Percentiles rank a stretch among this genome's conserved stretches.
These are phyloP conservation scores for Rhynchospora pubera DNA, from an alignment of 176 grass and related monocot genomes.

Conservation along the genomic window DNA sequence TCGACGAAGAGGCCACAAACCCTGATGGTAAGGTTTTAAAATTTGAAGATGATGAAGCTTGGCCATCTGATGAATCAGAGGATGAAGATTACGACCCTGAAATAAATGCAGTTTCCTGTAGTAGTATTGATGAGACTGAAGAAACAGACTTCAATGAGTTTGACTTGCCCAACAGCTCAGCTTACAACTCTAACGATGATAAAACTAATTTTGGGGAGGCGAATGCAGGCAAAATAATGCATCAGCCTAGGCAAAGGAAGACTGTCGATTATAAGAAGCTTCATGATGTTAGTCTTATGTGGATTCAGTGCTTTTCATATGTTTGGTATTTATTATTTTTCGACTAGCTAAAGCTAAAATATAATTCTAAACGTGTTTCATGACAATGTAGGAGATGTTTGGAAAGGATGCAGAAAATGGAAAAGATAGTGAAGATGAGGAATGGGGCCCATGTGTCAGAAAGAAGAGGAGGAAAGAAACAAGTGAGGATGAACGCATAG, in stretches of 20 bases:
- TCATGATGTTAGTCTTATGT: slow-evolving; percentile 61
- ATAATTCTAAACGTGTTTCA: not conserved
- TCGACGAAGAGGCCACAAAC: slow-evolving; percentile 65
- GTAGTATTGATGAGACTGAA: slow-evolving; percentile 36
- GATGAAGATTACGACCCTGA: slow-evolving; percentile 92
- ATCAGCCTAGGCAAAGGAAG: slow-evolving; percentile 44
- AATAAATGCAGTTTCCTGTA: slow-evolving; percentile 41
- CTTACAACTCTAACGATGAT: slow-evolving; percentile 55
- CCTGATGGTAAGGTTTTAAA: slow-evolving; percentile 30
- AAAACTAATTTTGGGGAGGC: slow-evolving; percentile 50
- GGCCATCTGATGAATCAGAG: slow-evolving; percentile 96
- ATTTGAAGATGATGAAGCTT: slow-evolving; percentile 41
- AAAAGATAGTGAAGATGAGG: slow-evolving; percentile 85
- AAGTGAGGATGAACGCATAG: slow-evolving; percentile 2
- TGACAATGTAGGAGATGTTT: slow-evolving; percentile 74
- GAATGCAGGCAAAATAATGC: slow-evolving; percentile 38
- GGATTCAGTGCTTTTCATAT: slow-evolving; percentile 15
- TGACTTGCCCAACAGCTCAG: slow-evolving; percentile 47
- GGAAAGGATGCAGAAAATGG: slow-evolving; percentile 55
- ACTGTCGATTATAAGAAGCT: slow-evolving; percentile 86
- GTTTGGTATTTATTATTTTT: not conserved
- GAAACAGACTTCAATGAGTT: slow-evolving; percentile 49
- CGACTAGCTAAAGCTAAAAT: slow-evolving; percentile 14
- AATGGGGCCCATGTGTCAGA: slow-evolving; percentile 55
- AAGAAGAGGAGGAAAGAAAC: slow-evolving; percentile 52